Evolutionary conservation across 148 eudicot species (phyloP), one percentile per base, ranked within the genome.

Genomic region (Cornus controversa): DNA sequence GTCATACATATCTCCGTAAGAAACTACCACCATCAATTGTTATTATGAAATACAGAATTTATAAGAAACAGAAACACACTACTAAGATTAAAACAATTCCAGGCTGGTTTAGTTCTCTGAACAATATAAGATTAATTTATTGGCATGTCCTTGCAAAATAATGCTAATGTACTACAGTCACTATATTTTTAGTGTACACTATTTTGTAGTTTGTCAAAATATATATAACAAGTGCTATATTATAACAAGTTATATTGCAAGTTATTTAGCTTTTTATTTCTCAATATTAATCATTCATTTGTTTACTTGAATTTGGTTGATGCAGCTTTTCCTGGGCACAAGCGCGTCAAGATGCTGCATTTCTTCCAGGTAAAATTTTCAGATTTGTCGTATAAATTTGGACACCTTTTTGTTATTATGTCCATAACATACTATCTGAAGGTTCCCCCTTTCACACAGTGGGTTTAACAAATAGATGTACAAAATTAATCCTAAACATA

Each of bases 281-380:
- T n/a, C 20, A 13, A 50, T 13, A 16, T 15, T 50, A 50, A 50
- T 45, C 11, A 45, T 66, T 37, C 11, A 9, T 66, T 58, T 11
- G 1, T 31, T 72, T 5, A 14, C 5, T 11, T 22, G 23, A 60
- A 14, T 60, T 57, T 50, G 15, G 2, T 36, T 26, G 24, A 53
- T 83, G 77, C 91, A 90, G 93, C 67, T 85, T 87, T 75, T 90
- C 91, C 14, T 90, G 86, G 87, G 82, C 93, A 70, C 89, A 87
- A 75, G 26, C 63, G 50, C 91, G 88, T 71, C 91, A 75, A 71
- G 18, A 81, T 73, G 85, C 91, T 71, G 50, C 77, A 29, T 84
- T 90, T 74, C 80, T 90, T 72, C 93, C 93, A 70, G 93, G 93
- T 90, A 42, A 10, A 13, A 6, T 73, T 34, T 75, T 66, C 31